A percentile compares a stretch with the other conserved stretches of the same genome.
These are phyloP conservation scores for Trichaptum fuscoviolaceum DNA, from an alignment of 768 basidiomycete species.

Conservation along the genomic window DNA sequence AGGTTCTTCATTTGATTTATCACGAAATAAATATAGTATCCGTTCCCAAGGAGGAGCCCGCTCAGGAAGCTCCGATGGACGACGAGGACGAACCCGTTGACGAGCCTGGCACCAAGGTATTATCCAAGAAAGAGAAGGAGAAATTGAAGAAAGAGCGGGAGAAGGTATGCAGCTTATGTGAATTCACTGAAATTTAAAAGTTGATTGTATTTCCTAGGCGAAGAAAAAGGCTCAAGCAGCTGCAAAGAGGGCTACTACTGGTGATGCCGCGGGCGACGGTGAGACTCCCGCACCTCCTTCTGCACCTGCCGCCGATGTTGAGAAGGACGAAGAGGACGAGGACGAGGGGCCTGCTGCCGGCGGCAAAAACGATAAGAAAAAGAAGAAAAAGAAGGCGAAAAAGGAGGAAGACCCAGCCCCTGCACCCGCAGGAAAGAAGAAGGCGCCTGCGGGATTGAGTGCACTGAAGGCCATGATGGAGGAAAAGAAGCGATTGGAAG, in stretches of 20 bases:
- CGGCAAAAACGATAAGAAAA: slow-evolving; percentile 49
- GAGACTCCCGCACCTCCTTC: slow-evolving; percentile 25
- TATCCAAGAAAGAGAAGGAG: slow-evolving; percentile 97
- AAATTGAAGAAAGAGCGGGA: slow-evolving; percentile 95
- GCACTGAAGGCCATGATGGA: slow-evolving; percentile 90
- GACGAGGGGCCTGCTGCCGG: slow-evolving; percentile 58
- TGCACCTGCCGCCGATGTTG: slow-evolving; percentile 27
- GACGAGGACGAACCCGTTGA: slow-evolving; percentile 45
- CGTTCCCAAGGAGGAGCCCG: slow-evolving; percentile 6
- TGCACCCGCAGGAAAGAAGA: slow-evolving; percentile 58
- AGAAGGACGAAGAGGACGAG: slow-evolving; percentile 57
- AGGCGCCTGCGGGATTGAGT: slow-evolving; percentile 58
- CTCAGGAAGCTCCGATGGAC: slow-evolving; percentile 24
- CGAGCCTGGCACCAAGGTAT: slow-evolving; percentile 56
- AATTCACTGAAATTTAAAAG: slow-evolving; percentile 9
- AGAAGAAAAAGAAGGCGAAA: slow-evolving; percentile 82
- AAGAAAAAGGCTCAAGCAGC: slow-evolving; percentile 94
- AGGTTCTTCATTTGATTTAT: neutral
- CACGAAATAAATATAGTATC: neutral
- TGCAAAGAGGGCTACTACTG: slow-evolving; percentile 57
- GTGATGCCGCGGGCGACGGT: slow-evolving; percentile 11
- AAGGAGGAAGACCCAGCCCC: slow-evolving; percentile 68
- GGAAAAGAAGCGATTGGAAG: slow-evolving; percentile 83
- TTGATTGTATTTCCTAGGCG: slow-evolving; percentile 43
- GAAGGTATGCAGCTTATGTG: slow-evolving; percentile 50